Evolutionary conservation across 257 asterid species (phyloP).

Genomic region (Primulina tabacum): DNA sequence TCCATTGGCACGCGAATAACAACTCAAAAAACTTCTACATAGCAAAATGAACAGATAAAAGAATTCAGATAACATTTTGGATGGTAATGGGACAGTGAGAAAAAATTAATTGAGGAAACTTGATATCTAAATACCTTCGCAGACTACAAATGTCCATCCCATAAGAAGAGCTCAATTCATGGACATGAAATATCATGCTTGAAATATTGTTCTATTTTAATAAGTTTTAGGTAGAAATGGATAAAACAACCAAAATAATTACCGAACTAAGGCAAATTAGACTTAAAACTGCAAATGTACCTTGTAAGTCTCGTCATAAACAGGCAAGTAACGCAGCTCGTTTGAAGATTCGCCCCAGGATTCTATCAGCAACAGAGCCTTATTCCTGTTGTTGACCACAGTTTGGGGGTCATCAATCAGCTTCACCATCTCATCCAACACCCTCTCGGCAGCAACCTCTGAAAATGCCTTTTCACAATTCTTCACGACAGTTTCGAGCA

Average conservation of each 20-base stretch:
- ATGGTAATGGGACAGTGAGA: no score
- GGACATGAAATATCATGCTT: no score
- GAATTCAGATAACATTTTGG: no score
- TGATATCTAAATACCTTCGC: no score
- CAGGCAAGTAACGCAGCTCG: constrained; percentile 94
- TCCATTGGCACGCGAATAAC: no score
- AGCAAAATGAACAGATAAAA: no score
- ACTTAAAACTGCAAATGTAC: constrained; percentile 31
- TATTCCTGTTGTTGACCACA: constrained; percentile 86
- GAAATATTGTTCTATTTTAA: no score
- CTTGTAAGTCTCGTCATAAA: constrained; percentile 97
- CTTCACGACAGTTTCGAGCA: constrained; percentile 93
- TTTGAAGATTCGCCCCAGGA: constrained; percentile 95
- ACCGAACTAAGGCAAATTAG: neutral
- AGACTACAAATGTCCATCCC: no score
- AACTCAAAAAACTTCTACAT: no score
- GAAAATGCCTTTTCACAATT: constrained; percentile 97
- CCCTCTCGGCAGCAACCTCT: constrained; percentile 92
- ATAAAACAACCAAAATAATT: neutral
- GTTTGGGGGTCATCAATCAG: constrained; percentile 97
- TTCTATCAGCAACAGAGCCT: constrained; percentile 79
- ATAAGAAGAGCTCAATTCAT: no score
- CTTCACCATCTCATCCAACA: constrained; percentile 99
- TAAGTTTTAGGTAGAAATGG: no score
- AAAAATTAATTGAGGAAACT: no score